Percentiles rank a stretch among this genome's conserved stretches.
phyloP scores from a whole-genome alignment of 768 basidiomycete genomes.

The Hygrophoropsis aurantiaca region DNA sequence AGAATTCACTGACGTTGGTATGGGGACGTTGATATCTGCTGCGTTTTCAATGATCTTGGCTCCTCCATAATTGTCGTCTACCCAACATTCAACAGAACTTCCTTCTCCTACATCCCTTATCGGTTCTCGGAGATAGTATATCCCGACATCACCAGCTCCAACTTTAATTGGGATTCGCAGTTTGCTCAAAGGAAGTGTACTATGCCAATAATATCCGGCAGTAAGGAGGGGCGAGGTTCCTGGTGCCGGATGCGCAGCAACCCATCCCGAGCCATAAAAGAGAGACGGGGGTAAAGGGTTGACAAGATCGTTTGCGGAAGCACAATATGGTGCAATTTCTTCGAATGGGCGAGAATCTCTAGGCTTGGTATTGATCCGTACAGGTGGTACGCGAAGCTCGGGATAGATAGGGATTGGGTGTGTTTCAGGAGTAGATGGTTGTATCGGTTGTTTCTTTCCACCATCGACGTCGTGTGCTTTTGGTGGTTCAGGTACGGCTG shows the following conservation, averaged over 20 bases:
- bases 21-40: constrained; percentile 58
- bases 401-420: constrained; percentile 25
- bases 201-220: constrained; percentile 88
- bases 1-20: constrained; percentile 59
- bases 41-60: constrained; percentile 77
- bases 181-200: constrained; percentile 79
- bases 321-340: constrained; percentile 90
- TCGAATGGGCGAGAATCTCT: constrained; percentile 56
- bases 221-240: constrained; percentile 48
- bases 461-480: constrained; percentile 32
- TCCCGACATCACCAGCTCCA: constrained; percentile 87
- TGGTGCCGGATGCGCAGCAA: constrained; percentile 65
- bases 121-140: constrained; percentile 86
- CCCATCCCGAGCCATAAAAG: constrained; percentile 95
- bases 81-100: constrained; percentile 88
- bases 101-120: constrained; percentile 55
- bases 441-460: constrained; percentile 22
- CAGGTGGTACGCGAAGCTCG: constrained; percentile 57
- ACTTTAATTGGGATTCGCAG: constrained; percentile 82
- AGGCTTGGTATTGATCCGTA: constrained; percentile 71
- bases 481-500: constrained; percentile 47
- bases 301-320: constrained; percentile 95
- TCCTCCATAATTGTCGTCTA: constrained; percentile 90
- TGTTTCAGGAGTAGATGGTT: constrained; percentile 8
- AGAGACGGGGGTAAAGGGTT: constrained; percentile 94